Conservation (phyloP, 1,284 basidiomycete species). For the Porphyrellus sp. region DNA sequence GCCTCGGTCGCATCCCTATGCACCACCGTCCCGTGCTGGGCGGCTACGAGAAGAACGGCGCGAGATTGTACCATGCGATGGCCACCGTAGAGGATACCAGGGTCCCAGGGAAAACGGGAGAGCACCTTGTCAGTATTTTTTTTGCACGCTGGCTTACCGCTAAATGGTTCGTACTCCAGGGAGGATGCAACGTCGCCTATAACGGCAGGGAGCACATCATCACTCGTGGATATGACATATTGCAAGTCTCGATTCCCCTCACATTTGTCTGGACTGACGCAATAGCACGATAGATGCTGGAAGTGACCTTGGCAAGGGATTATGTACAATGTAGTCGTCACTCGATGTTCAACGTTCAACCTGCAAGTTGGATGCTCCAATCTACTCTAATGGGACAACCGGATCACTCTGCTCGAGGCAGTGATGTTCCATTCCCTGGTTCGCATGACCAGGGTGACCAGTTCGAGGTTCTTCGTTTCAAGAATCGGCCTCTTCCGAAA, state of each 20-base stretch:
- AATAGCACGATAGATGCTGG: conserved; percentile 23
- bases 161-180: conserved; percentile 33
- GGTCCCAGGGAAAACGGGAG: conserved; percentile 71
- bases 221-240: conserved; percentile 51
- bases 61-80: conserved; percentile 54
- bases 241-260: conserved; percentile 38
- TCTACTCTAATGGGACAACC: too few relatives aligned
- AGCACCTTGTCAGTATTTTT: conserved; percentile 54
- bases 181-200: conserved; percentile 43
- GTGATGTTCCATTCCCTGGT: too few relatives aligned
- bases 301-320: conserved; percentile 21
- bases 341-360: too few relatives aligned
- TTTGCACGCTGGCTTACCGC: conserved; percentile 16
- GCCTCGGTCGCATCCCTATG: conserved; percentile 55
- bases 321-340: too few relatives aligned
- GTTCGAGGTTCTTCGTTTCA: too few relatives aligned
- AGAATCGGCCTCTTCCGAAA: too few relatives aligned
- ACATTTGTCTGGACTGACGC: not conserved
- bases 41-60: conserved; percentile 44
- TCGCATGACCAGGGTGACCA: too few relatives aligned
- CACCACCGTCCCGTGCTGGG: conserved; percentile 53
- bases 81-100: conserved; percentile 46
- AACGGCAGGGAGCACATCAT: conserved; percentile 43
- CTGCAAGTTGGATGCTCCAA: too few relatives aligned
- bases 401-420: too few relatives aligned